Base-by-base conservation (phyloP, 176 grass and related monocot genomes). In the Carex littledalei region DNA sequence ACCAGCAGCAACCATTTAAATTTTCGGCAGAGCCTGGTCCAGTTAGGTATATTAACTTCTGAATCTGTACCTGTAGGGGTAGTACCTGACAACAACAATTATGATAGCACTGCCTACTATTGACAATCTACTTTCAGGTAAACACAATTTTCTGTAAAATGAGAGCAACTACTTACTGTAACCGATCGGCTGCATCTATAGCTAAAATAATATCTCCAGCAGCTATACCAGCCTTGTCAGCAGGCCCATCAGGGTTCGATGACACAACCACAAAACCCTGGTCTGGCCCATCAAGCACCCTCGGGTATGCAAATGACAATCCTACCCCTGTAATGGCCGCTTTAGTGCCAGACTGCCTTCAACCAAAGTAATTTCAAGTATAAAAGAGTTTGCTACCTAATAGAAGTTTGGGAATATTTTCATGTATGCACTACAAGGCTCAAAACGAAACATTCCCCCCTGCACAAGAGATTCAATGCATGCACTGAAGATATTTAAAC, bases 341-440 rank as follows among this genome's bases (percentile, higher is more conserved):
- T 92, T 98, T 91, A 82, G 96, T 94, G 84, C 96, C 93, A 92
- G 96, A 95, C 96, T 98, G 90, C 90, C 91, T 90, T 97, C 86
- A 94, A 86, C 90, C 71, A 94, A 92, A 82, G 81, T 81, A 85
- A 89, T 84, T 66, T 11, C 41, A 67, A 87, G 66, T 71, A 69
- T 92, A 56, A 86, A 77, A 78, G 50, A 32, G 74, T 78, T 55
- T 54, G 45, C 20, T 52, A 54, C 47, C 67, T 54, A 59, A 78
- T 65, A 74, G 35, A 12, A 65, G 17, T 86, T 55, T 59, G 64
- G 53, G 81, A 10, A 47, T 63, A 82, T 66, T 59, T 60, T 62
- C 32, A 80, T 58, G 18, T 77, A 32, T 32, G 73, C 12, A n/a
- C 10, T 26, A 55, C 21, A 29, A 31, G 20, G 13, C 49, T 77